Evolutionary conservation across 2,329 filamentous ascomycete species (phyloP), one percentile per base, ranked within the genome.

Genomic region (Aspergillus glaucus): DNA sequence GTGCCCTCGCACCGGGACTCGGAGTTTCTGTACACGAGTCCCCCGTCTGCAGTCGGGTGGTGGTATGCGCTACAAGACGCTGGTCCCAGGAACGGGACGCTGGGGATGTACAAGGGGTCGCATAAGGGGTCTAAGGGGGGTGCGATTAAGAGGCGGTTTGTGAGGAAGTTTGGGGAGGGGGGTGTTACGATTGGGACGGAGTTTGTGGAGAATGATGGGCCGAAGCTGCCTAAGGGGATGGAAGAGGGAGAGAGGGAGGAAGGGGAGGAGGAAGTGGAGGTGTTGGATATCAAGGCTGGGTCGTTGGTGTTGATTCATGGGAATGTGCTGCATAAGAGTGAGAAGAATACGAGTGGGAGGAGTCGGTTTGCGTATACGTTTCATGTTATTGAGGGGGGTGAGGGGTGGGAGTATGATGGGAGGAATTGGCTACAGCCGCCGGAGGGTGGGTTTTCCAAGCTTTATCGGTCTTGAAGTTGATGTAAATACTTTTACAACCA

Each of bases 21-120:
- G 55, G 91, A 89, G 1, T 98, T 97, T 59, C 60, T 98, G 53
- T 97, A 95, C 67, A 97, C 93, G 1, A 75, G 90, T 56, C 86
- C 88, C 34, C 92, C 92, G 1, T 87, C 82, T 36, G 93, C 93
- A 0, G 87, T 97, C 2, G 93, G 93, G 0, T 97, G 92, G 74
- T 98, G 93, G 93, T 95, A 96, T 68, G 93, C 93, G 10, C 79
- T 98, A 36, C 91, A 98, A 73, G 92, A 97, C 69, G 88, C 89
- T 19, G 92, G 87, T 6, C 74, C 78, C 1, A 82, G 85, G 65
- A 98, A 98, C 67, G 93, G 90, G 1, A 95, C 91, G 61, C 69
- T 98, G 62, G 88, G 85, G 54, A 95, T 97, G 71, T 79, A 89
- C 57, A 84, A 82, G 0, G 92, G 91, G 0, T 89, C 85, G 57